These are phyloP conservation scores for Xeromyces bisporus DNA, from an alignment of 495 filamentous ascomycete species.

Conservation along the genomic window DNA sequence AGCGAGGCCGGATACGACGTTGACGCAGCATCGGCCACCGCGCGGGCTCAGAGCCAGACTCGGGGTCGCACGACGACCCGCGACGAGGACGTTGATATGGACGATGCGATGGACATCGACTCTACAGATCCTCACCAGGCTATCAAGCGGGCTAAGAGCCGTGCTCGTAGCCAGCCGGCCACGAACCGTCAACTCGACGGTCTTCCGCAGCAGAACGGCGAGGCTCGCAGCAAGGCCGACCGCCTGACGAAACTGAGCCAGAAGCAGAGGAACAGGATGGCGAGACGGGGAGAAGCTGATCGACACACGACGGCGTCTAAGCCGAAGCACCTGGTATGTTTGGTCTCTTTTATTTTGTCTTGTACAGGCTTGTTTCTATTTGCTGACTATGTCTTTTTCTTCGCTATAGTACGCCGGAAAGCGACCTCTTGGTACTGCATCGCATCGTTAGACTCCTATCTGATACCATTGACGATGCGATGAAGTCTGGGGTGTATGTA, in stretches of 20 bases:
- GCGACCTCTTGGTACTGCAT: conserved; percentile 41
- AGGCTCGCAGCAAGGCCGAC: conserved; percentile 60
- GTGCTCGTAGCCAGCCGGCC: conserved; percentile 54
- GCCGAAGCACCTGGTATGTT: conserved; percentile 80
- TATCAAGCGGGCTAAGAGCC: conserved; percentile 57
- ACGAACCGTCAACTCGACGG: conserved; percentile 77
- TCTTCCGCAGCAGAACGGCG: conserved; percentile 24
- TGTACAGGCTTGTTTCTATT: conserved; percentile 1
- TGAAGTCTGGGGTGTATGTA: too few relatives aligned
- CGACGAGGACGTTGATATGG: conserved; percentile 38
- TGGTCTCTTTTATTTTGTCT: neutral
- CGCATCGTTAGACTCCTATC: conserved; percentile 28
- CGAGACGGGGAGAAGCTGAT: conserved; percentile 89
- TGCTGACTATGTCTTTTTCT: conserved; percentile 12
- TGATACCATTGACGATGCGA: conserved; percentile 1
- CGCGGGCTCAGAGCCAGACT: conserved; percentile 40
- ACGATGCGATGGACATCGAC: conserved; percentile 83
- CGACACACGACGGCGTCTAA: conserved; percentile 67
- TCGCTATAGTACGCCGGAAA: conserved; percentile 36
- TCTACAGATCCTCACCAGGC: conserved; percentile 34
- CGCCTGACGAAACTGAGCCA: conserved; percentile 72
- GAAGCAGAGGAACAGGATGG: conserved; percentile 98
- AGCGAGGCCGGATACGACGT: conserved; percentile 76
- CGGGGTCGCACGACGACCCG: conserved; percentile 43
- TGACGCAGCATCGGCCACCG: conserved; percentile 51